Evolutionary conservation across 2,329 filamentous ascomycete genomes (phyloP).

Genomic region (Magnaporthiopsis incrustans): DNA sequence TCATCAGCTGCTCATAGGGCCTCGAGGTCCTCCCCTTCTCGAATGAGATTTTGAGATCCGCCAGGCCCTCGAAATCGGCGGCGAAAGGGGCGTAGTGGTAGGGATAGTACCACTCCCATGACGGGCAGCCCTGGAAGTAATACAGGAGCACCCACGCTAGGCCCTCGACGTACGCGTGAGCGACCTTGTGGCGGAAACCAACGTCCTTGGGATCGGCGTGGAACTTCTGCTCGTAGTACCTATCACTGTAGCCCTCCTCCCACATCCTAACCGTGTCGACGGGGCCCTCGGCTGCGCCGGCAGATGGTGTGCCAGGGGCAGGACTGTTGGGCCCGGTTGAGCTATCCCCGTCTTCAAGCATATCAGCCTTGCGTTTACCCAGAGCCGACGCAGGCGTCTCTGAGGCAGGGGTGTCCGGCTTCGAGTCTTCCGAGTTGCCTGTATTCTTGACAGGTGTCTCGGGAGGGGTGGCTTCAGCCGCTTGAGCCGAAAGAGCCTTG

Average conservation of each 20-base stretch:
- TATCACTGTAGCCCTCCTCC: slow-evolving; percentile 91
- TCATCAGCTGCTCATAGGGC: slow-evolving; percentile 97
- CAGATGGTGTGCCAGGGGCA: slow-evolving; percentile 32
- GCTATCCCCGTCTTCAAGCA: slow-evolving; percentile 53
- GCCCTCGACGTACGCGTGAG: slow-evolving; percentile 85
- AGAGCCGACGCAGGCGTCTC: slow-evolving; percentile 19
- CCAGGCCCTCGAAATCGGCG: slow-evolving; percentile 81
- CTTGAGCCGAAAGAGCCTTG: slow-evolving; percentile 35
- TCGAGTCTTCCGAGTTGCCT: slow-evolving; percentile 8
- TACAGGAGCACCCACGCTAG: slow-evolving; percentile 93
- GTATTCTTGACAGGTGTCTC: slow-evolving; percentile 9
- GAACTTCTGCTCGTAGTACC: slow-evolving; percentile 98
- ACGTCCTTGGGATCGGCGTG: slow-evolving; percentile 71
- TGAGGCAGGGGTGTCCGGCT: slow-evolving; percentile 16
- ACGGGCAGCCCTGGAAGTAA: slow-evolving; percentile 96
- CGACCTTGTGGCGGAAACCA: slow-evolving; percentile 83
- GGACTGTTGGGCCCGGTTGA: slow-evolving; percentile 48
- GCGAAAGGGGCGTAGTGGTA: slow-evolving; percentile 98
- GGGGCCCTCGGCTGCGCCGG: slow-evolving; percentile 18
- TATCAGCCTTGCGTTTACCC: slow-evolving; percentile 67
- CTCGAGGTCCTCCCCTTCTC: slow-evolving; percentile 77
- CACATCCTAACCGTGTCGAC: slow-evolving; percentile 81
- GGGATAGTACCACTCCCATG: slow-evolving; percentile 99
- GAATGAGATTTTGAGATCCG: slow-evolving; percentile 71
- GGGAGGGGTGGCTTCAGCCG: slow-evolving; percentile 11